Percentiles rank a stretch among this genome's conserved stretches.
phyloP scores from a whole-genome alignment of 352 stramenopile species.

The Detonula confervacea region DNA sequence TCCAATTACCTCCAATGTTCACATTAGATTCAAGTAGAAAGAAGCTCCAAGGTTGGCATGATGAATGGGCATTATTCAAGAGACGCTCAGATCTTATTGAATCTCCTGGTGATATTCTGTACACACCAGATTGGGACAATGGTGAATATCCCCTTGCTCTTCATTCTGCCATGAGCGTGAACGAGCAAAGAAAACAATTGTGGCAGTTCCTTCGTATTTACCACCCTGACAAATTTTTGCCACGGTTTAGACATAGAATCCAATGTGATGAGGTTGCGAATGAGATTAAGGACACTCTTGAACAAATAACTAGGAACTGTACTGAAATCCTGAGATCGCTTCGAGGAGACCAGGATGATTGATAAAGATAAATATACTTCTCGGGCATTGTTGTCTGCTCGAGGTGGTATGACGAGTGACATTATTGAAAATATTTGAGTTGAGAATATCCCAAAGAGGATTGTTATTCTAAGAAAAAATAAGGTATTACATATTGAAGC shows the following conservation, averaged over 20 bases:
- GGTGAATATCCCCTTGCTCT: conserved; percentile 13
- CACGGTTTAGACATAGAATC: neutral
- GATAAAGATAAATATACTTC: too few species aligned
- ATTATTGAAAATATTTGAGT: too few species aligned
- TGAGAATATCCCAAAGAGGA: too few species aligned
- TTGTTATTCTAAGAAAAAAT: too few species aligned
- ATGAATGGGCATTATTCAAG: neutral
- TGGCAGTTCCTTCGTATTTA: conserved; percentile 3
- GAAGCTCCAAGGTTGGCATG: neutral
- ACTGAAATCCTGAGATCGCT: neutral
- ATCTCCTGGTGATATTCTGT: conserved; percentile 9
- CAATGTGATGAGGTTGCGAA: neutral
- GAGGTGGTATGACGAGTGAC: too few species aligned
- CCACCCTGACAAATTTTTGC: conserved; percentile 41
- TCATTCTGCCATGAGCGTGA: conserved; percentile 18
- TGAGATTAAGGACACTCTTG: conserved; percentile 3
- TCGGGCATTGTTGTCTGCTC: too few species aligned
- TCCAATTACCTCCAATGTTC: neutral
- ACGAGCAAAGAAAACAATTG: conserved; percentile 15
- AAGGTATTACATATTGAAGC: too few species aligned
- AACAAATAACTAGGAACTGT: conserved; percentile 11
- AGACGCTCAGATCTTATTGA: conserved; percentile 8
- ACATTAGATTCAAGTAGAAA: neutral
- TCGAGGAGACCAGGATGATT: too few species aligned
- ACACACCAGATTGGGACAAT: conserved; percentile 12